Evolutionary conservation across 2,329 filamentous ascomycete species (phyloP), one percentile per base, ranked within the genome.

Genomic region (Torrubiella hemipterigena): DNA sequence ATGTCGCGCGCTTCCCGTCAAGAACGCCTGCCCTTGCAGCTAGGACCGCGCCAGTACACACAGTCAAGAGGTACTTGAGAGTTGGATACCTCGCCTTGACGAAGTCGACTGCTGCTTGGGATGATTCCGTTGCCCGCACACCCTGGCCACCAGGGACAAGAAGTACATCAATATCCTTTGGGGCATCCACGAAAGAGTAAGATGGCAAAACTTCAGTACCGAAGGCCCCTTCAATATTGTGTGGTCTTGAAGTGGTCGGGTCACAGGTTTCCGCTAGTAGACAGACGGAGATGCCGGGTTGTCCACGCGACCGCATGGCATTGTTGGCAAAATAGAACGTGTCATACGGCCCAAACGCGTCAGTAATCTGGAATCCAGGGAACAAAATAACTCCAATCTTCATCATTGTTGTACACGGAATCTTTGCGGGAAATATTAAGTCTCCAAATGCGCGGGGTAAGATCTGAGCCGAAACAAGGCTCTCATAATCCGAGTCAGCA

Each of bases 31-130:
- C 56, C 15, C 58, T 51, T 0, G 74, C 73, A 0, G 67, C 55
- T 6, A 76, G 47, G 3, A 61, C 60, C 3, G 66, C 56, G 0
- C 76, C 76, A 0, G 72, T 79, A 44, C 77, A 81, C 0, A 80
- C 63, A 0, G 69, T 75, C 12, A 80, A 51, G 6, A 76, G 42
- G 36, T 67, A 70, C 29, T 56, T 48, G 6, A 74, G 40, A 7
- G 51, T 51, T 0, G 62, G 55, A 37, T 59, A 67, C 4, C 43
- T 41, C 0, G 47, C 41, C 5, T 40, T 41, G 26, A 74, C 48
- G 38, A 63, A 73, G n/a, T 61, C 49, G 4, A 48, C 45, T 3
- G 53, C 42, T 5, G 36, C 30, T 6, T 48, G 30, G 0, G 44
- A 42, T 1, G 34, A 33, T 2, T 49, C 40, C 0, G 41, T 14